phyloP scores from a whole-genome alignment of 1,284 basidiomycete species.

The Kwoniella shivajii region DNA sequence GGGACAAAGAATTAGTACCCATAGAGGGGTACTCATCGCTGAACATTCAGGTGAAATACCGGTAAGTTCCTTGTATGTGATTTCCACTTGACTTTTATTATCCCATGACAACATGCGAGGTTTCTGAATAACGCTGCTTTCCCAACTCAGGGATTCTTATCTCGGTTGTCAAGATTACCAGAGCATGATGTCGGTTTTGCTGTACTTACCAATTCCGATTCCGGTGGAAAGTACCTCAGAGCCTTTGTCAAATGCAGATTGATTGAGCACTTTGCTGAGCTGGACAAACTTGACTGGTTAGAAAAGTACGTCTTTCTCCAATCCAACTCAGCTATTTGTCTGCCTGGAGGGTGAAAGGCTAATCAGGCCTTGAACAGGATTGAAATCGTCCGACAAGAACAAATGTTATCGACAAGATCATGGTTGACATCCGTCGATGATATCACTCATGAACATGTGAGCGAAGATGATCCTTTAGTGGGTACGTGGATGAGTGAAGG shows the following conservation, averaged over 20 bases:
- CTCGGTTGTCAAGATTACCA: slow-evolving; percentile 11
- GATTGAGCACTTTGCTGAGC: slow-evolving; percentile 9
- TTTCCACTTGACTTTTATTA: background rate
- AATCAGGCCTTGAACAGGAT: no score
- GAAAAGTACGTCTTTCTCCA: slow-evolving; percentile 3
- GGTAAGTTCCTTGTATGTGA: background rate
- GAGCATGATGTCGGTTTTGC: slow-evolving; percentile 13
- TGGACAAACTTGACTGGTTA: slow-evolving; percentile 8
- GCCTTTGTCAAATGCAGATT: slow-evolving; percentile 12
- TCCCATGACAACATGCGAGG: background rate
- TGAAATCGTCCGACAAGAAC: background rate
- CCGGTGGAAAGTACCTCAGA: slow-evolving; percentile 14
- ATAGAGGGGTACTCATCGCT: background rate
- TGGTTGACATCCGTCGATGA: background rate
- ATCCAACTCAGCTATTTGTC: background rate
- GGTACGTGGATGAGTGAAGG: background rate
- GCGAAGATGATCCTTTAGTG: background rate
- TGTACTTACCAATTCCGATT: slow-evolving; percentile 16
- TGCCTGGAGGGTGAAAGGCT: no score
- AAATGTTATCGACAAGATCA: background rate
- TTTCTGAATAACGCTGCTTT: background rate
- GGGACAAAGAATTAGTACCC: background rate
- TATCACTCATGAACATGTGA: no score
- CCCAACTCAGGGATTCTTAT: slow-evolving; percentile 2
- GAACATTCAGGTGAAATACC: slow-evolving; percentile 7